Base-by-base conservation (phyloP, 305 asterid species). In the Fraxinus albicans region DNA sequence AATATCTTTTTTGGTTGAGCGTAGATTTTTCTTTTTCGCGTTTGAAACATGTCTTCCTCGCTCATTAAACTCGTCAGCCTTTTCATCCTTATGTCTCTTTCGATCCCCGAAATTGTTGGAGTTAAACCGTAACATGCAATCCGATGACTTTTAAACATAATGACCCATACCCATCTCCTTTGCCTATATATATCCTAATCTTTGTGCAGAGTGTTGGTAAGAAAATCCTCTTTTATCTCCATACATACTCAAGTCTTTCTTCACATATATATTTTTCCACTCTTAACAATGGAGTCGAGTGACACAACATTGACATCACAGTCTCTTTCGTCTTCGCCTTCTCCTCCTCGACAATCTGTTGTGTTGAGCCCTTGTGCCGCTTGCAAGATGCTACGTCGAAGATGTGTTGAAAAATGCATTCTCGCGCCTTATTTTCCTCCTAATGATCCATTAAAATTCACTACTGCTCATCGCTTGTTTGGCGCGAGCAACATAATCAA, bases 401-500 rank as follows among this genome's bases (percentile, higher is more conserved):
- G 96, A 73, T 93, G 97, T 77, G 92, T 90, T 36, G 94, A 90
- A 7, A 93, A 93, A 84, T 93, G 97, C 31, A 91, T 93, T 17
- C 74, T 93, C 76, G 96, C 97, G 25, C 97, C 97, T 7, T 92
- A 93, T 82, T 93, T 93, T 29, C 97, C 97, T 21, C 97, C 97
- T 31, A 86, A 55, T 79, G 96, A 93, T 55, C 97, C 97, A 4
- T 86, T 93, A 86, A 93, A 93, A 80, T 93, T 93, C 83, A 88
- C 92, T 33, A 91, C 91, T 60, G 97, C 97, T 84, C 97, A 93
- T 77, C 94, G 97, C 4, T 92, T 93, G 10, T 93, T 93, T n/a
- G 97, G 97, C 4, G 97, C 97, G 35, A 93, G 97, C 88, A 93
- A 93, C 36, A 91, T 93, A 1, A 93, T 93, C 93, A 93, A 93